These are phyloP conservation scores for Bauhinia variegata DNA, from an alignment of 306 rosid species.

Conservation along the genomic window DNA sequence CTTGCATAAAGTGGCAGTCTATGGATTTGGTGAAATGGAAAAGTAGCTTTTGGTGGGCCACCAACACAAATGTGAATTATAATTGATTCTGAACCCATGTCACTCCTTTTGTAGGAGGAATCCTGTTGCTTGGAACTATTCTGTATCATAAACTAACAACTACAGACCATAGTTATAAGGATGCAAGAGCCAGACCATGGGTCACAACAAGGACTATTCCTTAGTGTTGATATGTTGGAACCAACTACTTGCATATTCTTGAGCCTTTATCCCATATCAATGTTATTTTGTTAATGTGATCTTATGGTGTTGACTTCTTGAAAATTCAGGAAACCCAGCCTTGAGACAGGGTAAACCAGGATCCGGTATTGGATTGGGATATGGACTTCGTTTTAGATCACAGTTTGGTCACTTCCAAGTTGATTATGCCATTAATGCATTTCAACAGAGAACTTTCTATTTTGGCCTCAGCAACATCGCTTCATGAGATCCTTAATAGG, in stretches of 20 bases:
- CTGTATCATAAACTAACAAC: neutral
- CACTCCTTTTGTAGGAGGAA: conserved; percentile 8
- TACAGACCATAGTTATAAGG: neutral
- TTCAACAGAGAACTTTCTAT: conserved; percentile 68
- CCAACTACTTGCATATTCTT: conserved; percentile 10
- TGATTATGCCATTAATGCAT: conserved; percentile 80
- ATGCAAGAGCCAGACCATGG: conserved; percentile 6
- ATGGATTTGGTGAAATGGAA: conserved; percentile 24
- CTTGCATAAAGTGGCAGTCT: conserved; percentile 14
- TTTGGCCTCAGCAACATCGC: conserved; percentile 81
- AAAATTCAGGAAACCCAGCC: conserved; percentile 81
- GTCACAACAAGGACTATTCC: neutral
- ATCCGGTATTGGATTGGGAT: conserved; percentile 79
- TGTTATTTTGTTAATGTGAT: conserved; percentile 18
- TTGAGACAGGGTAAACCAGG: conserved; percentile 88
- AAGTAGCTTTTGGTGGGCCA: neutral
- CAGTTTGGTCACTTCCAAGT: conserved; percentile 78
- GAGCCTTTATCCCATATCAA: conserved; percentile 14
- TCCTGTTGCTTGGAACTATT: neutral
- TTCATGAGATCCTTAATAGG: conserved; percentile 46
- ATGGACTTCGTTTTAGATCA: conserved; percentile 81
- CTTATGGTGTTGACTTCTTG: conserved; percentile 33
- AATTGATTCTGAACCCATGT: conserved; percentile 10
- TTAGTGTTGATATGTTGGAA: neutral
- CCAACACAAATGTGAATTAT: neutral